Percentiles rank a stretch among this genome's conserved stretches.
Conservation (phyloP, 805 yeast genomes). For the baker's yeast (Saccharomyces cerevisiae) region DNA sequence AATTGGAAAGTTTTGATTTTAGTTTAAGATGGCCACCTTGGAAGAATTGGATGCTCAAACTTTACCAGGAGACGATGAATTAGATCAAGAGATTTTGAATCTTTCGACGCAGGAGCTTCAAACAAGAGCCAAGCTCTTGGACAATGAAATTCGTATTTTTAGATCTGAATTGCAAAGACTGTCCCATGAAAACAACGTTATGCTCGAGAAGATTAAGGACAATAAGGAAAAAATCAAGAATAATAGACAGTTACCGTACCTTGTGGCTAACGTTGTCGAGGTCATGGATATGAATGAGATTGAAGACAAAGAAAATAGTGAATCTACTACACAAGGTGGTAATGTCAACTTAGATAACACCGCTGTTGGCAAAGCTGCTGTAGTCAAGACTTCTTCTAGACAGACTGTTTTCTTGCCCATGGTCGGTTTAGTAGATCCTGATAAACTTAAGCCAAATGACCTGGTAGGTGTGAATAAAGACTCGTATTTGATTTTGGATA, state of each 20-base stretch:
- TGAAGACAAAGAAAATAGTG: slow-evolving; percentile 54
- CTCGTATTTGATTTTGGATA: slow-evolving; percentile 85
- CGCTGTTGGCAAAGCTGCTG: slow-evolving; percentile 94
- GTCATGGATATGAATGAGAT: slow-evolving; percentile 81
- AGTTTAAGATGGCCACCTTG: slow-evolving; percentile 58
- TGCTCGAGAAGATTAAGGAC: slow-evolving; percentile 89
- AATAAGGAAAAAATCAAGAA: slow-evolving; percentile 93
- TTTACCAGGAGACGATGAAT: slow-evolving; percentile 42
- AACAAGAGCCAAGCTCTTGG: slow-evolving; percentile 80
- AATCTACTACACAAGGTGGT: slow-evolving; percentile 74
- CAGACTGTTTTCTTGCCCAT: slow-evolving; percentile 95
- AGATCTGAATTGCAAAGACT: slow-evolving; percentile 84
- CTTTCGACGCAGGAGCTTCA: slow-evolving; percentile 75
- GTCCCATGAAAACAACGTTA: slow-evolving; percentile 84
- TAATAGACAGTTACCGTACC: slow-evolving; percentile 89
- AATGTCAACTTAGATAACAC: slow-evolving; percentile 88
- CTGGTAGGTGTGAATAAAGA: slow-evolving; percentile 97
- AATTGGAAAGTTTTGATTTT: neutral
- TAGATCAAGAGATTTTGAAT: slow-evolving; percentile 74
- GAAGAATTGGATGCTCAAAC: slow-evolving; percentile 64
- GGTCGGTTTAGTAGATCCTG: slow-evolving; percentile 91
- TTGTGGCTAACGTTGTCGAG: slow-evolving; percentile 95
- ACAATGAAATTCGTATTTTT: slow-evolving; percentile 93
- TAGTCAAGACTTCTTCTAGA: slow-evolving; percentile 92
- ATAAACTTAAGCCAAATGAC: slow-evolving; percentile 91